Evolutionary conservation across 345 rosid genomes (phyloP), one percentile per base, ranked within the genome.

Genomic region (Eucalyptus caleyi): DNA sequence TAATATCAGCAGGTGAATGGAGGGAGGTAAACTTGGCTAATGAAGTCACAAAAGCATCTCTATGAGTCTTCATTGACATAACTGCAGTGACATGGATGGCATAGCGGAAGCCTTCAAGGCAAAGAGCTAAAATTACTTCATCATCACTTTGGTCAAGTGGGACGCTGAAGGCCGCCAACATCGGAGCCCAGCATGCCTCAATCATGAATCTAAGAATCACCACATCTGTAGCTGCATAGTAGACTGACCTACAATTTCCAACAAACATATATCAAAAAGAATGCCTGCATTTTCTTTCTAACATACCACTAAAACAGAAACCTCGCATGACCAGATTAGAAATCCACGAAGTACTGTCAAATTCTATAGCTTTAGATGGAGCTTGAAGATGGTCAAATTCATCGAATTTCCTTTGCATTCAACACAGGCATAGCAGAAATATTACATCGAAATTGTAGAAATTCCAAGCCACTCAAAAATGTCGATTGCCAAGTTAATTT

Each of bases 181-280:
- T 97, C 69, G 99, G 99, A 92, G 99, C 99, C 99, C 99, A 98
- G 93, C 99, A 98, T 81, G 93, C 99, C 94, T 98, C 99, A 89
- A 97, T 93, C 99, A 98, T 98, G 94, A 98, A 98, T 92, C 99
- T 93, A 89, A 98, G 97, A 91, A 97, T 95, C 90, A 96, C 98
- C 86, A 95, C 98, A 95, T 98, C 99, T n/a, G 98, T 96, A 89
- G 99, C 99, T 69, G 99, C 99, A 94, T 97, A 97, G 95, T 96
- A 98, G 90, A 94, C 96, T 93, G 99, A 98, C 98, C 99, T 98
- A 93, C 97, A 96, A 91, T 90, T 87, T 90, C 91, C 90, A 92
- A 49, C 44, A 86, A 44, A 67, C 87, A 89, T 86, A 88, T 59
- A 90, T 89, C 91, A 88, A 90, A 91, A 91, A 87, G 87, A 50